Evolutionary conservation across 805 yeast genomes (phyloP), one percentile per base, ranked within the genome.

Genomic region (Cyberlindnera bimundalis): DNA sequence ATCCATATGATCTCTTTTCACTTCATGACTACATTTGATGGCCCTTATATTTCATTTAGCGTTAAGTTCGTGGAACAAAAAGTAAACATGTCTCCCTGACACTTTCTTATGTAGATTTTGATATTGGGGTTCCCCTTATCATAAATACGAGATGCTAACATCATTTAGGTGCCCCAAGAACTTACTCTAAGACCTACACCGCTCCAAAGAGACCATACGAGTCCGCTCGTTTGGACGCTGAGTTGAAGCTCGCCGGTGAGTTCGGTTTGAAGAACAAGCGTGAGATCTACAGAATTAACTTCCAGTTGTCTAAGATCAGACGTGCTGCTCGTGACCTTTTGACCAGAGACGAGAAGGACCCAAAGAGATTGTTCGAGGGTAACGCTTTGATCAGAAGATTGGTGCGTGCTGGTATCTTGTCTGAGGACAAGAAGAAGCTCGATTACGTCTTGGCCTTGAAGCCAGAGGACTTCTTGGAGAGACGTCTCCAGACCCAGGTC

Each of bases 291-390:
- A 89, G 99, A 85, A 90, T 93, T 72, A 95, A 95, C 73, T 87
- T 85, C 83, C 98, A 93, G 79, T 86, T 93, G 68, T 93, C 99
- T 56, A 93, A 93, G 84, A 91, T 93, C 71, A 90, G 99, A 81
- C 89, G 99, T 81, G 99, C 99, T 73, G 99, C 99, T 70, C 96
- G 99, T 85, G 98, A 93, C 69, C 80, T 93, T 67, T 84, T 93
- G 76, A 93, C 99, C 81, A 89, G 96, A 81, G 99, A 93, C 68
- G 99, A 93, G 81, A 93, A 93, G 84, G 99, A 93, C 77, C 97
- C 96, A 84, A 93, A 90, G 88, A 89, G 99, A 81, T 84, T 93
- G 68, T 93, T 93, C 81, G 99, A 93, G 79, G 99, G 99, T 86
- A 93, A 93, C 72, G 99, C 99, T 70, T 88, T 93, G 72, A 93